phyloP scores from a whole-genome alignment of 202 grass and related monocot genomes.

The Panicum hallii region DNA sequence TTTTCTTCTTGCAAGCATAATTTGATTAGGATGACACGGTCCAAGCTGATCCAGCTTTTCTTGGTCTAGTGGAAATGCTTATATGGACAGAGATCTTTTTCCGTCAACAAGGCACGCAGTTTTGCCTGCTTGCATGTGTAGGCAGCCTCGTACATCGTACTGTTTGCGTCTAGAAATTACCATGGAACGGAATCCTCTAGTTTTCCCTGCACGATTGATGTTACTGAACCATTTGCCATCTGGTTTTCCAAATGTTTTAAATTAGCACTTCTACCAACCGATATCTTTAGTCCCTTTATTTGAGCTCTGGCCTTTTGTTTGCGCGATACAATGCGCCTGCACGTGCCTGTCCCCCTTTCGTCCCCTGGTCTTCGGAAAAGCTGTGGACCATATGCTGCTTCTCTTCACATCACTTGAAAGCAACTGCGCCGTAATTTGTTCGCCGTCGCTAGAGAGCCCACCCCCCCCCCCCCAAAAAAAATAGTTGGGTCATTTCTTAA shows the following conservation, averaged over 20 bases:
- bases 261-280: not conserved
- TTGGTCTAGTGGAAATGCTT: not conserved
- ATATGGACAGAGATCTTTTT: not conserved
- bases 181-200: not conserved
- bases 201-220: no score
- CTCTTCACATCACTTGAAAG: conserved; percentile 40
- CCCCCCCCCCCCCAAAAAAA: no score
- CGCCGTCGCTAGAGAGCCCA: no score
- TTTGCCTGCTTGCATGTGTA: not conserved
- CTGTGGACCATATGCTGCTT: conserved; percentile 1
- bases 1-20: not conserved
- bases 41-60: not conserved
- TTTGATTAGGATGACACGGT: not conserved
- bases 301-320: not conserved
- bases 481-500: not conserved
- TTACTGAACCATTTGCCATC: not conserved
- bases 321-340: not conserved
- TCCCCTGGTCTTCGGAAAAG: conserved; percentile 44
- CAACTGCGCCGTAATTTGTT: conserved; percentile 9
- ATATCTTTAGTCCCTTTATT: not conserved
- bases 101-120: no score
- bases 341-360: conserved; percentile 11
- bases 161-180: not conserved
- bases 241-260: not conserved
- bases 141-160: not conserved